Conservation (phyloP, 129 eudicot species). For the Flaveria robusta region DNA sequence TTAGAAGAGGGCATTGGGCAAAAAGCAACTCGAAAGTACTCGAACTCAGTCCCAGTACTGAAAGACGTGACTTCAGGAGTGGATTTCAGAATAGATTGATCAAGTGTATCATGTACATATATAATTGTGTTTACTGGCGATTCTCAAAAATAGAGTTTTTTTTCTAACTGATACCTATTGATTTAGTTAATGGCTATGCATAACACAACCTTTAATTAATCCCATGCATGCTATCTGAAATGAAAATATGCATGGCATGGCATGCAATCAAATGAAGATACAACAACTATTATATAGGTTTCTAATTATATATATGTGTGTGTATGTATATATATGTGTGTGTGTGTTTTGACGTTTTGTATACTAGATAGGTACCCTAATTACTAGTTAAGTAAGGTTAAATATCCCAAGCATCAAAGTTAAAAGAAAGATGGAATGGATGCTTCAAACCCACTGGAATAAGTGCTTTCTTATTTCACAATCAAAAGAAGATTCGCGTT, state of each 20-base stretch:
- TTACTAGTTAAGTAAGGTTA: slow-evolving; percentile 16
- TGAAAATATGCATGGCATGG: neutral
- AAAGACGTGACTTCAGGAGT: neutral
- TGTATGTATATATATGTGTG: neutral
- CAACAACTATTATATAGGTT: neutral
- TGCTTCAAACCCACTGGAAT: slow-evolving; percentile 48
- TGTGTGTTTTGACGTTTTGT: too few species aligned
- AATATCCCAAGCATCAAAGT: slow-evolving; percentile 28
- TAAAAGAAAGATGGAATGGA: slow-evolving; percentile 33
- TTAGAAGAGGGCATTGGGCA: too few species aligned
- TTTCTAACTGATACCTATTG: too few species aligned
- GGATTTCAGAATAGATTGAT: neutral
- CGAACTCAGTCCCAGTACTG: too few species aligned
- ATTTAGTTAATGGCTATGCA: neutral
- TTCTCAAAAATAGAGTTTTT: too few species aligned
- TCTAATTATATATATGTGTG: neutral
- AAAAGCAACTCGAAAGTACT: too few species aligned
- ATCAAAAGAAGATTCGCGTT: slow-evolving; percentile 74
- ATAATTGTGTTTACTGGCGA: too few species aligned
- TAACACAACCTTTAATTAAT: neutral
- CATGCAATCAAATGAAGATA: neutral
- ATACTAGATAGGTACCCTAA: neutral
- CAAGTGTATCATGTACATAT: neutral
- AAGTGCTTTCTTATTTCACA: slow-evolving; percentile 76
- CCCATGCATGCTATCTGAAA: neutral